Percentiles rank a stretch among this genome's conserved stretches.
Conservation (phyloP, 2,329 filamentous ascomycete genomes). For the Aspergillus sp. region DNA sequence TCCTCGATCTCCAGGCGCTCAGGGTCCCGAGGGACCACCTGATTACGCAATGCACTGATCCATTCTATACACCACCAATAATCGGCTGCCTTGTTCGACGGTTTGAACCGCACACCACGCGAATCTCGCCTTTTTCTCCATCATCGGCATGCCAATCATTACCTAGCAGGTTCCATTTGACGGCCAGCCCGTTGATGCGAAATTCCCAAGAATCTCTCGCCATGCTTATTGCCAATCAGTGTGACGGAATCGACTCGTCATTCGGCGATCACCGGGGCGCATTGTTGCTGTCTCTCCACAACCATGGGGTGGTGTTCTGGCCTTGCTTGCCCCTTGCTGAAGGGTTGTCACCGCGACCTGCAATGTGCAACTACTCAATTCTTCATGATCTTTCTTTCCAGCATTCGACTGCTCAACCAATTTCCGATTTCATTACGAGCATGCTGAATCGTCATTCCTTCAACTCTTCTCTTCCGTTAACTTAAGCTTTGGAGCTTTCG, state of each 20-base stretch:
- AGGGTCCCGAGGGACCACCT: constrained; percentile 17
- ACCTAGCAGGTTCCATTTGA: constrained; percentile 6
- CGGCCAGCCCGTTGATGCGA: constrained; percentile 7
- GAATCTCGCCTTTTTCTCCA: constrained; percentile 4
- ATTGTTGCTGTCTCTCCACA: constrained; percentile 1
- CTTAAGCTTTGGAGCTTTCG: not conserved
- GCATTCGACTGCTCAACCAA: not conserved
- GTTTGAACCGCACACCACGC: constrained; percentile 7
- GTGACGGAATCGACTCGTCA: constrained; percentile 4
- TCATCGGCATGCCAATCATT: constrained; percentile 14
- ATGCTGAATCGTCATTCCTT: constrained; percentile 3
- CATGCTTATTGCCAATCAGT: constrained; percentile 9
- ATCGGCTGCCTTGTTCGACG: constrained; percentile 4
- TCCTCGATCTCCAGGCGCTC: constrained; percentile 3
- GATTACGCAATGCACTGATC: constrained; percentile 21
- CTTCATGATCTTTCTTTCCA: not conserved
- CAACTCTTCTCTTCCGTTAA: not conserved
- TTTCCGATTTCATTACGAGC: constrained; percentile 1
- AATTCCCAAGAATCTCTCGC: constrained; percentile 6
- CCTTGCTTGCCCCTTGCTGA: not conserved
- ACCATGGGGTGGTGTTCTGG: not conserved
- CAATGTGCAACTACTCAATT: not conserved
- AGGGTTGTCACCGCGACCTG: not conserved
- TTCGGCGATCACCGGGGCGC: constrained; percentile 15
- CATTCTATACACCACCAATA: constrained; percentile 6